phyloP scores from a whole-genome alignment of 2,329 filamentous ascomycete genomes.

The Leptographium wingfieldii region DNA sequence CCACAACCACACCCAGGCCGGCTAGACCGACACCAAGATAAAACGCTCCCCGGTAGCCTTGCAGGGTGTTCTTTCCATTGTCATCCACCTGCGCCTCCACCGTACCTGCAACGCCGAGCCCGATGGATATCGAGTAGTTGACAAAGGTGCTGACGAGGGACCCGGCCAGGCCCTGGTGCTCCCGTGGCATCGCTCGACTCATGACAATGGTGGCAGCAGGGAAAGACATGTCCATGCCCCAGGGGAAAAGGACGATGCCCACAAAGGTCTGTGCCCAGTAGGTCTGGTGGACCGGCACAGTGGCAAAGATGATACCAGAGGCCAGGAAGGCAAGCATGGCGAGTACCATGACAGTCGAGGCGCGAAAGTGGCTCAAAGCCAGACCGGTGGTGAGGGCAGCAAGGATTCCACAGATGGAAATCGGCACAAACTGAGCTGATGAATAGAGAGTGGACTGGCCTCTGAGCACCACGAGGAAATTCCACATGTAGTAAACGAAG shows the following conservation, averaged over 20 bases:
- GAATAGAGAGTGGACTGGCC: constrained; percentile 21
- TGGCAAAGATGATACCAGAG: constrained; percentile 25
- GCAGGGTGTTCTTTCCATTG: no score
- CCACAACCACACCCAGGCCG: no score
- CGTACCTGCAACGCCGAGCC: constrained; percentile 21
- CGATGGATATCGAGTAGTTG: constrained; percentile 19
- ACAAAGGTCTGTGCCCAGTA: constrained; percentile 30
- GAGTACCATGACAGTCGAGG: no score
- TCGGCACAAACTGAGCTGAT: constrained; percentile 19
- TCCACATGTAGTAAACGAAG: no score
- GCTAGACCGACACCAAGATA: no score
- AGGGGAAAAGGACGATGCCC: constrained; percentile 15
- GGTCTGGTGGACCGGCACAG: constrained; percentile 29
- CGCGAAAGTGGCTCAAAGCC: no score
- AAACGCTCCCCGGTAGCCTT: no score
- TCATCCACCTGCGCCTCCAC: constrained; percentile 18
- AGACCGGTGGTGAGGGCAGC: no score
- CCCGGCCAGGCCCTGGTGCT: constrained; percentile 37
- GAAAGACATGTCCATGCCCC: constrained; percentile 33
- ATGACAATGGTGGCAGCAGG: constrained; percentile 39
- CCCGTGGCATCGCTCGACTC: constrained; percentile 30
- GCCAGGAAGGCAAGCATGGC: constrained; percentile 9
- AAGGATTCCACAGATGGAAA: no score
- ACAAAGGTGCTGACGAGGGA: constrained; percentile 30
- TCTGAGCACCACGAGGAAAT: no score